Conservation (phyloP, 257 asterid genomes). For the Coffea eugenioides region DNA sequence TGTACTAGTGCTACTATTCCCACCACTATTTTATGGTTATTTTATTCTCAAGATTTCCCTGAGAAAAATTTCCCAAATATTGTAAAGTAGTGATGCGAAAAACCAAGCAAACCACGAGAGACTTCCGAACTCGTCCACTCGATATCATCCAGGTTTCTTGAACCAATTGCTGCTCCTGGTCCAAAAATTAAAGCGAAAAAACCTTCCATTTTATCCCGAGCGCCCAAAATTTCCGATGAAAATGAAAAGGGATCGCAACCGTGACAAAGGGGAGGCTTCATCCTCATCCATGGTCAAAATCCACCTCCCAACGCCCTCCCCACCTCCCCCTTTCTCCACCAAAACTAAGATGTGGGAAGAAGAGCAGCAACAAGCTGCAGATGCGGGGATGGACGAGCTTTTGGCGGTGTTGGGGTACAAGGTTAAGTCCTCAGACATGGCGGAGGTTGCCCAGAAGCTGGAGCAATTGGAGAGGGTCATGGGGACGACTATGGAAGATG, state of each 20-base stretch:
- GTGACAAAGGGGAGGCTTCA: conserved; percentile 31
- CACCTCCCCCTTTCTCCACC: conserved; percentile 10
- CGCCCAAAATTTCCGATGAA: not conserved
- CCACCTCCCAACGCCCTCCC: not conserved
- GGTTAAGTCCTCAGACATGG: conserved; percentile 78
- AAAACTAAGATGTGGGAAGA: conserved; percentile 58
- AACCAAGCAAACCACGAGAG: conserved; percentile 42
- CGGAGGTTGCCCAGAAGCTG: conserved; percentile 72
- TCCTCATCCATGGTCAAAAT: not conserved
- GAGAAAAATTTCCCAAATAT: not conserved
- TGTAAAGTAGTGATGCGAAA: conserved; percentile 40
- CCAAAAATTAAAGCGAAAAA: not conserved
- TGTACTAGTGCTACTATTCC: no score
- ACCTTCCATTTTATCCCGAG: not conserved
- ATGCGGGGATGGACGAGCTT: conserved; percentile 77
- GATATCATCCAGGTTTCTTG: conserved; percentile 52
- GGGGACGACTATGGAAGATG: conserved; percentile 57
- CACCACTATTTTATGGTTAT: not conserved
- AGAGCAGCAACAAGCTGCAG: conserved; percentile 30
- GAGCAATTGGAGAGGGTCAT: conserved; percentile 76
- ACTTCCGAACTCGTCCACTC: conserved; percentile 45
- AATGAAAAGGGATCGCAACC: conserved; percentile 79
- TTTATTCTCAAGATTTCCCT: no score
- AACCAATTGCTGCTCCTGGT: conserved; percentile 39
- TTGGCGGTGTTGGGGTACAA: conserved; percentile 78